Percentiles rank a stretch among this genome's conserved stretches.
Evolutionary conservation across 2,329 filamentous ascomycete species (phyloP).

Genomic region (Colletotrichum theobromicola): DNA sequence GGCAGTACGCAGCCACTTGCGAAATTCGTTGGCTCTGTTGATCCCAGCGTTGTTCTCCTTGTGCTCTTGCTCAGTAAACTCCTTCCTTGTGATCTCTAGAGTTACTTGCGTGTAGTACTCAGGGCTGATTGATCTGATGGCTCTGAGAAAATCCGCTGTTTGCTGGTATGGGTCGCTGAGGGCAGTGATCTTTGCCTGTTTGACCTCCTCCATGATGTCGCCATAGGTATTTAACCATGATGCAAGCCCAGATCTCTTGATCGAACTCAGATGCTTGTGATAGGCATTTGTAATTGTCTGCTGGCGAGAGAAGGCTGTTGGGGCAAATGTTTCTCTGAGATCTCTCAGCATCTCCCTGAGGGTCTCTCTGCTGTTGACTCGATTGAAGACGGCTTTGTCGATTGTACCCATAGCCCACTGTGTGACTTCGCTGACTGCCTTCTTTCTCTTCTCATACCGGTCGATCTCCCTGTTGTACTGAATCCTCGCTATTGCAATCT

Average conservation of each 20-base stretch:
- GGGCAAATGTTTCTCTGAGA: no score
- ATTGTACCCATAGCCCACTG: background rate
- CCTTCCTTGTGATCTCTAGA: no score
- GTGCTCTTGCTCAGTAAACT: no score
- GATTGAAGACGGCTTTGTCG: no score
- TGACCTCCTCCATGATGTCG: background rate
- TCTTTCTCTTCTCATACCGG: background rate
- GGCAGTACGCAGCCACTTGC: background rate
- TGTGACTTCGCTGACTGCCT: no score
- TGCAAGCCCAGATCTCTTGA: background rate
- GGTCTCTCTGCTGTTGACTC: no score
- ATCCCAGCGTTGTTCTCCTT: no score
- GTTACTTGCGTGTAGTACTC: no score
- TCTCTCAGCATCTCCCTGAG: no score
- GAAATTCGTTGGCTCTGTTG: background rate
- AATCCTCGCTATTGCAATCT: background rate
- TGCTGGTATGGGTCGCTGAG: background rate
- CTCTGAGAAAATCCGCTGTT: background rate
- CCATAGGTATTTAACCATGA: background rate
- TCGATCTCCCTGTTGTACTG: background rate
- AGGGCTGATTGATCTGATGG: background rate
- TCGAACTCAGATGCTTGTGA: background rate
- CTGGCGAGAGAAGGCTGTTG: no score
- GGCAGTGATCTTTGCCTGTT: background rate
- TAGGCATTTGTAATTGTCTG: no score